Percentiles rank a stretch among this genome's conserved stretches.
Conservation (phyloP, 2,329 filamentous ascomycete species). For the Stachybotrys chlorohalonatus region DNA sequence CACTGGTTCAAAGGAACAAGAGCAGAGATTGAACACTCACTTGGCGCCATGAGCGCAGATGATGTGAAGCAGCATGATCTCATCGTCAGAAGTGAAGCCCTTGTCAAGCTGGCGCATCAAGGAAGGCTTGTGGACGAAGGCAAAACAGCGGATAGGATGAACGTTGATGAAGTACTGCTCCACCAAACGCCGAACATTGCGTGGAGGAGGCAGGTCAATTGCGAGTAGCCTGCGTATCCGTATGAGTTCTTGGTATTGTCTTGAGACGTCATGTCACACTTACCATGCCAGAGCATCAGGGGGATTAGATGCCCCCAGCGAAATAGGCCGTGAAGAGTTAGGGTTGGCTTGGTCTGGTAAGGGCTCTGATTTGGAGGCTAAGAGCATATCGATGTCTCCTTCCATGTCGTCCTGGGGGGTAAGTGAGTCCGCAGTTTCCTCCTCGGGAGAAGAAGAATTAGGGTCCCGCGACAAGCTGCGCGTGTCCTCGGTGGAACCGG, state of each 20-base stretch:
- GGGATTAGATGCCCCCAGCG: not conserved
- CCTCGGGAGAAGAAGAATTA: slow-evolving; percentile 13
- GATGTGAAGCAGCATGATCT: slow-evolving; percentile 25
- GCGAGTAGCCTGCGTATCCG: slow-evolving; percentile 20
- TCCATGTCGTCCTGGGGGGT: not conserved
- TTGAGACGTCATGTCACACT: not conserved
- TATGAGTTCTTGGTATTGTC: not conserved
- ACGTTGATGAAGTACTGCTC: slow-evolving; percentile 29
- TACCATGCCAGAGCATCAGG: not conserved
- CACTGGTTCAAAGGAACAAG: not conserved
- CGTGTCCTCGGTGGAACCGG: not conserved
- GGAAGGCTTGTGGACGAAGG: slow-evolving; percentile 29
- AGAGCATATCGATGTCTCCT: not conserved
- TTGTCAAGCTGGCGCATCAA: slow-evolving; percentile 28
- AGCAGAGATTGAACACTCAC: slow-evolving; percentile 10
- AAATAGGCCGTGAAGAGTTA: not conserved
- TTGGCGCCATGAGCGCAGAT: slow-evolving; percentile 29
- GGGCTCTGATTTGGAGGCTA: not conserved
- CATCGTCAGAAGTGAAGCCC: slow-evolving; percentile 24
- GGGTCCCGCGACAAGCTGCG: slow-evolving; percentile 1
- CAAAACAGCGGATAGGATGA: slow-evolving; percentile 30
- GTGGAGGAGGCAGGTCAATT: slow-evolving; percentile 19
- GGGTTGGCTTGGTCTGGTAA: not conserved
- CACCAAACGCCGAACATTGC: slow-evolving; percentile 24
- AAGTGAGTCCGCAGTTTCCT: slow-evolving; percentile 3